A percentile compares a stretch with the other conserved stretches of the same genome.
Conservation (phyloP, 2,329 filamentous ascomycete species). For the Periconia macrospinosa region DNA sequence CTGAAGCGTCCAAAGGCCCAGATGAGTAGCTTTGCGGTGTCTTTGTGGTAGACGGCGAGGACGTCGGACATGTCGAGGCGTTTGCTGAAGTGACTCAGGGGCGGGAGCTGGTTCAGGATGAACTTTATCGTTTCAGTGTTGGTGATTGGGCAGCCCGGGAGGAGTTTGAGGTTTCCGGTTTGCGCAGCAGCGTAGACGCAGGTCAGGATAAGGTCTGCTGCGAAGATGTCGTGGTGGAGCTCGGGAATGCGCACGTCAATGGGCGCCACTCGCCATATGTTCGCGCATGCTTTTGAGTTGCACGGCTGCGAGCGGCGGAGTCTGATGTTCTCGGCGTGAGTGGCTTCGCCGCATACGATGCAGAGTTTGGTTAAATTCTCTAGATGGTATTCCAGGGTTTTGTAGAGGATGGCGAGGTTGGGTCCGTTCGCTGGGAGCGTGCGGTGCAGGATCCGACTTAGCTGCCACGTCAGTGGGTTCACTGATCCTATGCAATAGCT, state of each 20-base stretch:
- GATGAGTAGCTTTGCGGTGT: constrained; percentile 14
- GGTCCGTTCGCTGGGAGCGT: constrained; percentile 8
- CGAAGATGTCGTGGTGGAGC: constrained; percentile 29
- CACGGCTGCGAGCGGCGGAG: constrained; percentile 31
- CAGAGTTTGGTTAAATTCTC: constrained; percentile 18
- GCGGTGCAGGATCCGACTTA: constrained; percentile 22
- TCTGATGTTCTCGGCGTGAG: constrained; percentile 11
- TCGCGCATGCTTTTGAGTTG: constrained; percentile 15
- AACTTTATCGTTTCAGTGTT: constrained; percentile 10
- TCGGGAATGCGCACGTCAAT: constrained; percentile 35
- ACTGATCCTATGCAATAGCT: constrained; percentile 19
- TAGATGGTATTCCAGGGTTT: constrained; percentile 12
- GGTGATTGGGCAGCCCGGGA: constrained; percentile 30
- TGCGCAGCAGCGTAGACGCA: constrained; percentile 30
- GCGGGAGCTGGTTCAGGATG: constrained; percentile 31
- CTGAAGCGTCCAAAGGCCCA: constrained; percentile 32
- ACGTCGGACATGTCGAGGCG: not conserved
- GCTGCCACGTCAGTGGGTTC: constrained; percentile 26
- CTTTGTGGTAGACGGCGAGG: constrained; percentile 18
- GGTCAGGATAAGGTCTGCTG: constrained; percentile 32
- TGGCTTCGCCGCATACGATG: constrained; percentile 25
- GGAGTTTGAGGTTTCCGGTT: constrained; percentile 20
- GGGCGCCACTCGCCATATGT: constrained; percentile 26
- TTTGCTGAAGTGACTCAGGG: constrained; percentile 4
- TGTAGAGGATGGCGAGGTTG: constrained; percentile 19